These are phyloP conservation scores for Pelargonium cotyledonis DNA, from an alignment of 441 rosid species.

Conservation along the genomic window DNA sequence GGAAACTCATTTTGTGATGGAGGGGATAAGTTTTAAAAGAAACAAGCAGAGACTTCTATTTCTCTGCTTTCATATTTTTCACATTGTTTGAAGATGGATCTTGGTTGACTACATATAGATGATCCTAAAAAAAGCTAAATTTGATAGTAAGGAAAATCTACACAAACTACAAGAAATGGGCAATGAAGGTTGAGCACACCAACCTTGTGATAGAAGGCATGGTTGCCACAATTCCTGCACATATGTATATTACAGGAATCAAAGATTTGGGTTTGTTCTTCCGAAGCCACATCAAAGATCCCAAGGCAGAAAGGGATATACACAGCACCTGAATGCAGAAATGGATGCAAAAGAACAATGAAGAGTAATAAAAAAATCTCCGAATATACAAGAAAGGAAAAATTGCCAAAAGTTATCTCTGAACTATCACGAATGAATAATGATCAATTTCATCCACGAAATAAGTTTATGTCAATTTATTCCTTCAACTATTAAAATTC, in stretches of 20 bases:
- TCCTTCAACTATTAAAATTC: too few species aligned
- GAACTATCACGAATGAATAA: not conserved
- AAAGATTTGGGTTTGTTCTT: slow-evolving; percentile 82
- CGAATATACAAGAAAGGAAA: not conserved
- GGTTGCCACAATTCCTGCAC: slow-evolving; percentile 82
- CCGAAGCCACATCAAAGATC: slow-evolving; percentile 93
- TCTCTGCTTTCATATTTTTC: too few species aligned
- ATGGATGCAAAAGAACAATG: slow-evolving; percentile 9
- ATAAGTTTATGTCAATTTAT: too few species aligned
- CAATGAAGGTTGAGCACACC: slow-evolving; percentile 10
- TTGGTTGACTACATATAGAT: too few species aligned
- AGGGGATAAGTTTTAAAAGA: too few species aligned
- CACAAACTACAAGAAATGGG: too few species aligned
- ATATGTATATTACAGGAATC: slow-evolving; percentile 75
- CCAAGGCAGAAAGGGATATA: slow-evolving; percentile 82
- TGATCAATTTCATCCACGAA: not conserved
- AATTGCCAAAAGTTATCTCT: not conserved
- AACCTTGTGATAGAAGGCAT: slow-evolving; percentile 89
- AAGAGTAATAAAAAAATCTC: not conserved
- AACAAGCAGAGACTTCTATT: too few species aligned
- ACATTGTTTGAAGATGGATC: too few species aligned
- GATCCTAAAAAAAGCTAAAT: too few species aligned
- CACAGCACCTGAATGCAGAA: slow-evolving; percentile 56
- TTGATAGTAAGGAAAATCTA: too few species aligned
- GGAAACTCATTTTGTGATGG: too few species aligned